Evolutionary conservation across 2,329 filamentous ascomycete species (phyloP), one percentile per base, ranked within the genome.

Genomic region (Colletotrichum liaoningense): DNA sequence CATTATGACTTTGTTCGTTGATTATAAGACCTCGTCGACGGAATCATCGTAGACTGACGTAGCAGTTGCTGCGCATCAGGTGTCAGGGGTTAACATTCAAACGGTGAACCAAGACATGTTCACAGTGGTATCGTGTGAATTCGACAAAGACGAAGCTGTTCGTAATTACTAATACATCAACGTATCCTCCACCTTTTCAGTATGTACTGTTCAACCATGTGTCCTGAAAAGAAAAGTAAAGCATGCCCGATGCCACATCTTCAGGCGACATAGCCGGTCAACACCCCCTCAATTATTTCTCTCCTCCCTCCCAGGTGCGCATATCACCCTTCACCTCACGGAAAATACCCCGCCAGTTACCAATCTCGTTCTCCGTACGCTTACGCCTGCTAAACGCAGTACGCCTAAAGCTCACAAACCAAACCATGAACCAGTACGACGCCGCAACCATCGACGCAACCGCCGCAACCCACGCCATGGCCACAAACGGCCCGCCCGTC

Each of bases 371-470:
- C 52, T 69, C 59, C 0, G 76, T 77, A 2, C 77, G 72, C 42
- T 33, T 52, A 26, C 77, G 57, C 28, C 77, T 74, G 63, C 73
- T 76, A 30, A 77, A 76, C 1, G 77, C 68, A 4, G 74, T 77
- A 19, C 69, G 33, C 11, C 77, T 70, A 46, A 77, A 75, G 65
- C 76, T 75, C 8, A 79, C 77, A 16, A 78, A 78, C 77, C 77
- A 79, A 2, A 79, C 66, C 26, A 60, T 49, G 56, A 77, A 76
- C 77, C 77, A 79, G 38, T 75, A 78, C 8, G 26, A 19, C 1
- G 64, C 70, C 3, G 74, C 70, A 0, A 71, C 30, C 58, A 62
- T 33, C 0, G 73, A 58, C 4, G 77, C 64, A 1, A 74, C 76
- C 11, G 76, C 72, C 0, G 75, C 69, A 6, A 75, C 73, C 77